Conservation (phyloP, 768 basidiomycete genomes). For the Leccinum boreale region DNA sequence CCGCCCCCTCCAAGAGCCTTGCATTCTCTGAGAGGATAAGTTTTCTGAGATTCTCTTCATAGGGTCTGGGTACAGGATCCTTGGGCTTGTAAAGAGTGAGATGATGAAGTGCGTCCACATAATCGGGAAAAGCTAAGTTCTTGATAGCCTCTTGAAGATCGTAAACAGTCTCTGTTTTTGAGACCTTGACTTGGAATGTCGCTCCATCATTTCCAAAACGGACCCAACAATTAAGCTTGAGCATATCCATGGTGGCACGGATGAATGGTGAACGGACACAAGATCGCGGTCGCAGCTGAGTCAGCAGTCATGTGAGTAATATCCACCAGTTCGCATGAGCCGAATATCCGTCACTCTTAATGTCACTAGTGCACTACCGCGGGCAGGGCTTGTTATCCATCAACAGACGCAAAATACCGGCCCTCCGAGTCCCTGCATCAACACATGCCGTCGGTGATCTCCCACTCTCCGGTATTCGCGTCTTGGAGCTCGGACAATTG, state of each 20-base stretch:
- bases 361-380: too few relatives aligned
- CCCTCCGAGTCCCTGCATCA: neutral
- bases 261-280: neutral
- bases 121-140: neutral
- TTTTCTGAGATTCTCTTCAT: neutral
- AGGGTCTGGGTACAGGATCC: neutral
- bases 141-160: neutral
- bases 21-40: neutral
- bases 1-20: neutral
- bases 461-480: conserved; percentile 61
- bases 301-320: neutral
- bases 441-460: conserved; percentile 28
- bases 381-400: too few relatives aligned
- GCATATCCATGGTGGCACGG: neutral
- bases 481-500: conserved; percentile 67
- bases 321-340: too few relatives aligned
- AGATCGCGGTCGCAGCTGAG: neutral
- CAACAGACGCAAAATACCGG: too few relatives aligned
- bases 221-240: neutral
- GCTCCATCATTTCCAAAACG: neutral
- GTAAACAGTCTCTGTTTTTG: neutral
- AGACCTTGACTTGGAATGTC: neutral
- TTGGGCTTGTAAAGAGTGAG: neutral
- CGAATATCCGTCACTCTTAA: too few relatives aligned
- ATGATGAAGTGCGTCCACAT: neutral